phyloP scores from a whole-genome alignment of 1,139 yeast genomes.

The Candida tetrigidarum region DNA sequence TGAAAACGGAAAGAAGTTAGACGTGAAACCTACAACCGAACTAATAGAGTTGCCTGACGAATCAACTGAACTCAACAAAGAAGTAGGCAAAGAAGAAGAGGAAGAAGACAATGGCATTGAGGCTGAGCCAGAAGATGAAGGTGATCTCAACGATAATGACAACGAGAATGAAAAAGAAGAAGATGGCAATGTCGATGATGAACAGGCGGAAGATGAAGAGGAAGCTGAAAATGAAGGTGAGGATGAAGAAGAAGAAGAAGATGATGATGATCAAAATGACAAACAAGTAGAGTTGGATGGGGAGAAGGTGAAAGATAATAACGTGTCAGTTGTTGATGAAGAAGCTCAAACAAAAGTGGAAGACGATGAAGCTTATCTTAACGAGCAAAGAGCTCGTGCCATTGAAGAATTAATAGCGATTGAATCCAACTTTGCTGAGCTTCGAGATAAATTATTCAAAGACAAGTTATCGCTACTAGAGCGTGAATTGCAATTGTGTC shows the following conservation, averaged over 20 bases:
- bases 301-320: slow-evolving; percentile 10
- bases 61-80: slow-evolving; percentile 26
- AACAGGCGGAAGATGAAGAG: slow-evolving; percentile 23
- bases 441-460: slow-evolving; percentile 77
- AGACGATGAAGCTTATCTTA: slow-evolving; percentile 45
- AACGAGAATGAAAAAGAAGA: slow-evolving; percentile 3
- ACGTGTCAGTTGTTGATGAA: slow-evolving; percentile 18
- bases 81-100: slow-evolving; percentile 15
- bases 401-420: slow-evolving; percentile 71
- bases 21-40: slow-evolving; percentile 19
- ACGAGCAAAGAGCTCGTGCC: slow-evolving; percentile 62
- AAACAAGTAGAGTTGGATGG: slow-evolving; percentile 18
- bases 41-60: slow-evolving; percentile 21
- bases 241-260: slow-evolving; percentile 23
- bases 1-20: slow-evolving; percentile 18
- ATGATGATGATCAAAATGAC: slow-evolving; percentile 19
- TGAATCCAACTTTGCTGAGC: slow-evolving; percentile 82
- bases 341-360: slow-evolving; percentile 22
- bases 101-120: slow-evolving; percentile 19
- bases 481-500: slow-evolving; percentile 84
- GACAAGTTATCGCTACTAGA: slow-evolving; percentile 76
- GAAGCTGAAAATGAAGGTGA: slow-evolving; percentile 22
- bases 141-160: slow-evolving; percentile 13
- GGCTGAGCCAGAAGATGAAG: slow-evolving; percentile 18
- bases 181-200: slow-evolving; percentile 18